Evolutionary conservation across 306 rosid genomes (phyloP), one percentile per base, ranked within the genome.

Genomic region (Medicago lupulina): DNA sequence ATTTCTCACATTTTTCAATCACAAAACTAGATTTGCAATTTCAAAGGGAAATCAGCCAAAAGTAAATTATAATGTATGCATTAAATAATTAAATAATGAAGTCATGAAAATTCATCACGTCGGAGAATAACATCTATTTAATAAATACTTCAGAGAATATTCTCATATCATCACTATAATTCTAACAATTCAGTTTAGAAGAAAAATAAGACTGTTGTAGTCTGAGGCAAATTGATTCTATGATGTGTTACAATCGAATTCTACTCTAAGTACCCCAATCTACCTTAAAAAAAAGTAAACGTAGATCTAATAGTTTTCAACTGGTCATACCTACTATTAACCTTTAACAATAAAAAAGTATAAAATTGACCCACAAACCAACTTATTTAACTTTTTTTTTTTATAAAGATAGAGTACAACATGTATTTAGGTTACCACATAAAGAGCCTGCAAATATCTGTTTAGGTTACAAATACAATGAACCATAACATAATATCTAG

Each of bases 1-100:
- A 19, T 46, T 25, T 41, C 6, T 55, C 65, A 23, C 46, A 16
- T 39, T 49, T 76, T 70, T 9, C 59, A 68, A 11, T 67, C 63
- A 39, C 9, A 41, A 3, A 18, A 41, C 51, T 43, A 41, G 75
- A 66, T 65, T 44, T 47, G 7, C 14, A 49, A 49, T 15, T 21
- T 15, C 54, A 49, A 49, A 14, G 54, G 54, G 18, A 49, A 50
- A 15, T n/a, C 57, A 50, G 8, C 21, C 41, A 17, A 12, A 59
- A 23, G 41, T 11, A 23, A 67, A 25, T 64, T n/a, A 31, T 28
- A 74, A 46, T 23, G 2, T 34, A 7, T 74, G 69, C 15, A 13
- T 62, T 49, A 31, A 23, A 23, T 23, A 23, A 13, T 62, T 49
- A 31, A 23, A 23, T 23, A 23, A 23, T 1, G 2, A 23, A 23